phyloP scores from a whole-genome alignment of 768 basidiomycete species.

The Lenzites betulinus region DNA sequence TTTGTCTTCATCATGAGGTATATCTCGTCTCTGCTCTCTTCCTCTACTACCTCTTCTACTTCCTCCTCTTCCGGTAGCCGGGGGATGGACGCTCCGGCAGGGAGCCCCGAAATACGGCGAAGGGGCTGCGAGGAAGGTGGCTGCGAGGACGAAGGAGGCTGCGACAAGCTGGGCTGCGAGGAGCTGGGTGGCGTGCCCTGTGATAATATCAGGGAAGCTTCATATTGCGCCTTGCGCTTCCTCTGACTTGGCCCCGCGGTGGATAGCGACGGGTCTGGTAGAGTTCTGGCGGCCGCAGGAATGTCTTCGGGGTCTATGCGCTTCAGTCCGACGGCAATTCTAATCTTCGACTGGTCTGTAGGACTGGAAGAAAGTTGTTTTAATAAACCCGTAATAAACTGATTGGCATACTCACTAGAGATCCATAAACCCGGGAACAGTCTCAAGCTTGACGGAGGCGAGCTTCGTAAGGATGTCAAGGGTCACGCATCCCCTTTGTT shows the following conservation, averaged over 20 bases:
- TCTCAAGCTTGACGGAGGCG: constrained; percentile 43
- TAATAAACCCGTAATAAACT: background rate
- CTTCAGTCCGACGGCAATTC: constrained; percentile 53
- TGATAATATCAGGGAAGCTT: constrained; percentile 21
- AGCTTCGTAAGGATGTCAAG: constrained; percentile 54
- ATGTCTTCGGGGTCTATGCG: constrained; percentile 60
- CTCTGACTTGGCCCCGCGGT: constrained; percentile 36
- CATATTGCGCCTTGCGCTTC: constrained; percentile 47
- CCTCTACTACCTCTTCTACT: constrained; percentile 41
- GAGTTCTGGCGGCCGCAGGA: constrained; percentile 44
- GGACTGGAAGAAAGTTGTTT: constrained; percentile 37
- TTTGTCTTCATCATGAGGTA: constrained; percentile 60
- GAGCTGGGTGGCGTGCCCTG: constrained; percentile 20
- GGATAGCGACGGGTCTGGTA: constrained; percentile 9
- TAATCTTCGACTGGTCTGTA: constrained; percentile 65
- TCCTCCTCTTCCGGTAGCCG: constrained; percentile 39
- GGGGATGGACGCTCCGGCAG: constrained; percentile 18
- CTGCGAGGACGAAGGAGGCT: constrained; percentile 10
- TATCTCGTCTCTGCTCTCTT: constrained; percentile 64
- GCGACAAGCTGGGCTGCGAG: constrained; percentile 21
- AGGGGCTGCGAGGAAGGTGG: constrained; percentile 16
- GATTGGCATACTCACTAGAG: constrained; percentile 46
- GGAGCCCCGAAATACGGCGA: constrained; percentile 23
- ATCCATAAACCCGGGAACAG: constrained; percentile 50
- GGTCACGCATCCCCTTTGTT: constrained; percentile 70